A percentile compares a stretch with the other conserved stretches of the same genome.
Conservation (phyloP, 176 grass and related monocot genomes). For the Oryza glumipatula region DNA sequence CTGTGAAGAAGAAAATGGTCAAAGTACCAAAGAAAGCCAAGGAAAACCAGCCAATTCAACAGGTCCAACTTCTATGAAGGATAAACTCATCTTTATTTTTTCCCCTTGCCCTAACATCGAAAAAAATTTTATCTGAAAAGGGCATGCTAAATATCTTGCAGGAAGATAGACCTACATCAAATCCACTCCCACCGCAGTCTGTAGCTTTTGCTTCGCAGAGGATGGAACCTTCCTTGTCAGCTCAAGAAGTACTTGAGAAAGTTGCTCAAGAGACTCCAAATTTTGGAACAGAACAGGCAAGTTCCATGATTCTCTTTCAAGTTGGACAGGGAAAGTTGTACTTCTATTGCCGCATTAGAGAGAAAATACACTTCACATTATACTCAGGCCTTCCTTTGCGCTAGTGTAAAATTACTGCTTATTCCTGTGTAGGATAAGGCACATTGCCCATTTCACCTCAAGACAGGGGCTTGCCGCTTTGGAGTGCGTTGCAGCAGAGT, state of each 20-base stretch:
- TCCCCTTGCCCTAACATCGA: slow-evolving; percentile 15
- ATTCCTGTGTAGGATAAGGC: slow-evolving; percentile 83
- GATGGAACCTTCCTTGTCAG: slow-evolving; percentile 61
- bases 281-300: slow-evolving; percentile 96
- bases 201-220: slow-evolving; percentile 61
- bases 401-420: slow-evolving; percentile 21
- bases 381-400: slow-evolving; percentile 16
- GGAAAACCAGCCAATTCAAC: slow-evolving; percentile 43
- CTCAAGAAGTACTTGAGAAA: slow-evolving; percentile 82
- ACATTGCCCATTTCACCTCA: slow-evolving; percentile 94
- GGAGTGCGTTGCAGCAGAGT: slow-evolving; percentile 84
- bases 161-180: slow-evolving; percentile 95
- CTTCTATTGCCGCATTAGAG: background rate
- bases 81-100: slow-evolving; percentile 6
- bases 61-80: slow-evolving; percentile 51
- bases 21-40: slow-evolving; percentile 68
- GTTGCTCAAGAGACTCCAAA: slow-evolving; percentile 95
- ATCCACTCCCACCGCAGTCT: slow-evolving; percentile 82
- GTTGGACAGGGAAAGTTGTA: slow-evolving; percentile 8
- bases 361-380: slow-evolving; percentile 14
- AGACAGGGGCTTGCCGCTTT: slow-evolving; percentile 91
- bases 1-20: slow-evolving; percentile 93
- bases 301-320: slow-evolving; percentile 24
- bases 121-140: slow-evolving; percentile 23
- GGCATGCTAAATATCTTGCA: slow-evolving; percentile 47